A percentile compares a stretch with the other conserved stretches of the same genome.
Evolutionary conservation across 169 alveolate genomes (phyloP).

Genomic region (Babesia caballi): DNA sequence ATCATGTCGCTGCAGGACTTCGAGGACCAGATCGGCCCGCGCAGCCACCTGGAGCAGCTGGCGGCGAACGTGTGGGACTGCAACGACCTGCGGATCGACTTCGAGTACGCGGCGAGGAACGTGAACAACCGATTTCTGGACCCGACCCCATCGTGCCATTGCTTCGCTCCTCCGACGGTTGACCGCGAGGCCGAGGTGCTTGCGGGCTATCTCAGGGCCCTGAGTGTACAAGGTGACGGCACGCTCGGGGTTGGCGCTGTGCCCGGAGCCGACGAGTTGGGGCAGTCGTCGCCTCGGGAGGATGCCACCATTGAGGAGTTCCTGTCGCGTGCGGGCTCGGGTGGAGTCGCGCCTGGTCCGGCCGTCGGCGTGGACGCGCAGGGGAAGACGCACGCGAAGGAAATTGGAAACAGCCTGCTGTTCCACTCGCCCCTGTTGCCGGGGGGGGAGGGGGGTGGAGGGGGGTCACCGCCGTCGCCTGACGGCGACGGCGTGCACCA

Average conservation of each 20-base stretch:
- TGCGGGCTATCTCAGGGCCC: background rate
- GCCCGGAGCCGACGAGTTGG: background rate
- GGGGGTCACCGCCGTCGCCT: background rate
- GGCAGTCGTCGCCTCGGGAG: background rate
- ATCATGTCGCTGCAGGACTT: constrained; percentile 56
- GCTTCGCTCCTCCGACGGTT: background rate
- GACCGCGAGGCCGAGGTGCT: background rate
- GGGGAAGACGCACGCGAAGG: constrained; percentile 4
- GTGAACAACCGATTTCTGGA: constrained; percentile 41
- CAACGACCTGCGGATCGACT: constrained; percentile 34
- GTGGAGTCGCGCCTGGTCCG: background rate
- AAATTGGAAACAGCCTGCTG: constrained; percentile 15
- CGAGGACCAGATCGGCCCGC: constrained; percentile 12
- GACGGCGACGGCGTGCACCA: constrained; percentile 23
- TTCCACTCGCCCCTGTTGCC: constrained; percentile 57
- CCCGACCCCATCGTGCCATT: constrained; percentile 35
- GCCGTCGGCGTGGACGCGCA: background rate
- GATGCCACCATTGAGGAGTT: background rate
- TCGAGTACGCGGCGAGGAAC: constrained; percentile 31
- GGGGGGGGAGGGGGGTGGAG: background rate
- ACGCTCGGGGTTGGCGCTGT: background rate
- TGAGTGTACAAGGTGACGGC: background rate
- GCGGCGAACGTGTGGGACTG: constrained; percentile 53
- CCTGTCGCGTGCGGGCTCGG: background rate
- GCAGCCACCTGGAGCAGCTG: background rate